Percentiles rank a stretch among this genome's conserved stretches.
These are phyloP conservation scores for Silene uniflora DNA, from an alignment of 148 eudicot species.

Conservation along the genomic window DNA sequence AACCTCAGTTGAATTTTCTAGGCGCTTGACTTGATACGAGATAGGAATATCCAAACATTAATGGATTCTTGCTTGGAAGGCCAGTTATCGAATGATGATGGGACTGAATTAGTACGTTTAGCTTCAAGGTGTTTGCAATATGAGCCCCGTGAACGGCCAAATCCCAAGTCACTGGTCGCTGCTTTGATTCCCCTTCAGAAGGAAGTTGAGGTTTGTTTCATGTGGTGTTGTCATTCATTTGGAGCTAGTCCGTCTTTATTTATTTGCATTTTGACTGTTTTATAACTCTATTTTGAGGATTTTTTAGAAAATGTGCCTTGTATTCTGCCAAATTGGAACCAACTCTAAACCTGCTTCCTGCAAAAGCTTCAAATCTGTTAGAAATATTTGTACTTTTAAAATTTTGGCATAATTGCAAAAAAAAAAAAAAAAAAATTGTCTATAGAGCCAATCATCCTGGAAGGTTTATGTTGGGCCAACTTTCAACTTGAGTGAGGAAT, in stretches of 20 bases:
- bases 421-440: too few relatives aligned
- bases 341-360: too few relatives aligned
- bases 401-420: too few relatives aligned
- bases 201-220: slow-evolving; percentile 61
- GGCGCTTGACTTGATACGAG: slow-evolving; percentile 95
- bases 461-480: too few relatives aligned
- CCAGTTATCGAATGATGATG: slow-evolving; percentile 76
- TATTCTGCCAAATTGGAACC: not conserved
- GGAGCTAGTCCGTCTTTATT: not conserved
- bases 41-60: slow-evolving; percentile 75
- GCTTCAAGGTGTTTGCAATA: slow-evolving; percentile 90
- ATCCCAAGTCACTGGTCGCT: slow-evolving; percentile 68
- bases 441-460: too few relatives aligned
- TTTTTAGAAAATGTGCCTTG: not conserved
- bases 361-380: too few relatives aligned
- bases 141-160: slow-evolving; percentile 94
- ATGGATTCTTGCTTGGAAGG: slow-evolving; percentile 97
- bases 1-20: slow-evolving; percentile 33
- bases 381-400: too few relatives aligned
- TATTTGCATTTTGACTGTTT: not conserved
- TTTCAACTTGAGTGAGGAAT: too few relatives aligned
- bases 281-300: not conserved
- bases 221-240: not conserved
- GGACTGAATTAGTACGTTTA: slow-evolving; percentile 76
- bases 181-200: slow-evolving; percentile 89